Evolutionary conservation across 192 early-diverging fungal species (phyloP).

Genomic region (Rhizophagus sp.): DNA sequence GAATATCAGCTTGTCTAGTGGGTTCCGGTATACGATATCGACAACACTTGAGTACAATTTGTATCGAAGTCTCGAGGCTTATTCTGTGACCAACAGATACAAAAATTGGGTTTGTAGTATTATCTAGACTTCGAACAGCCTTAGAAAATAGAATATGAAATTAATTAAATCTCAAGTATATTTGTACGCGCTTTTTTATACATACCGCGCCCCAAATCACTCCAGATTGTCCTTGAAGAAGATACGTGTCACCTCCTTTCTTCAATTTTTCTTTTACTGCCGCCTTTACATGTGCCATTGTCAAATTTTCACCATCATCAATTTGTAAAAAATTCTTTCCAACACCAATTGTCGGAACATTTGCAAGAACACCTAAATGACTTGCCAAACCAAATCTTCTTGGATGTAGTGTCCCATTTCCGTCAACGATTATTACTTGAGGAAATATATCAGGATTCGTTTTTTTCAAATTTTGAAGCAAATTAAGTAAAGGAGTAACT

Average conservation of each 20-base stretch:
- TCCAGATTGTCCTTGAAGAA: slow-evolving; percentile 48
- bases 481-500: slow-evolving; percentile 55
- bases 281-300: slow-evolving; percentile 56
- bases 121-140: slow-evolving; percentile 49
- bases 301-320: slow-evolving; percentile 54
- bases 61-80: slow-evolving; percentile 67
- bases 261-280: slow-evolving; percentile 38
- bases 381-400: slow-evolving; percentile 85
- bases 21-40: slow-evolving; percentile 83
- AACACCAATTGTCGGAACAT: slow-evolving; percentile 83
- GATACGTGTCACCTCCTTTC: slow-evolving; percentile 44
- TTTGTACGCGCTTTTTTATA: not conserved
- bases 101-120: slow-evolving; percentile 80
- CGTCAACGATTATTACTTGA: slow-evolving; percentile 84
- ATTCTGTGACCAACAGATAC: slow-evolving; percentile 84
- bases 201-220: slow-evolving; percentile 46
- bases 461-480: slow-evolving; percentile 57
- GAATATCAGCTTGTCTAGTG: slow-evolving; percentile 81
- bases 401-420: slow-evolving; percentile 87
- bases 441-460: slow-evolving; percentile 60
- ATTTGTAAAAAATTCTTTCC: slow-evolving; percentile 90
- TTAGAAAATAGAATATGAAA: not conserved
- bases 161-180: not conserved
- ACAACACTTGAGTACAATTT: slow-evolving; percentile 63
- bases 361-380: slow-evolving; percentile 72